These are phyloP conservation scores for Thalassiosira pacifica DNA, from an alignment of 352 stramenopile genomes.

Conservation along the genomic window DNA sequence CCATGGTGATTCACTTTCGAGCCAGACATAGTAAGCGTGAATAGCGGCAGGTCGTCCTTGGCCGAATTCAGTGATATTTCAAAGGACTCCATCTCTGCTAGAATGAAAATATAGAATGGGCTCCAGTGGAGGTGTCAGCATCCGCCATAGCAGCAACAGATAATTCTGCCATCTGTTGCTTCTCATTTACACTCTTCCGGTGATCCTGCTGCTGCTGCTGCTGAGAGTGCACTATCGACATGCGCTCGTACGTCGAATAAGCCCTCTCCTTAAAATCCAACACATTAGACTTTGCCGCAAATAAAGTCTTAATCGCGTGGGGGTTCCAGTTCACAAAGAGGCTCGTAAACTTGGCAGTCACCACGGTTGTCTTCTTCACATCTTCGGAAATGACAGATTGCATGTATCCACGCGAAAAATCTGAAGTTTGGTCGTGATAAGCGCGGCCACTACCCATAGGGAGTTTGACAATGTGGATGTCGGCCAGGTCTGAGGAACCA, in stretches of 20 bases:
- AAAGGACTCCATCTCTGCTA: slow-evolving; percentile 81
- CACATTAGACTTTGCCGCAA: slow-evolving; percentile 61
- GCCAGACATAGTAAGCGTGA: slow-evolving; percentile 80
- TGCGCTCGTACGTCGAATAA: slow-evolving; percentile 68
- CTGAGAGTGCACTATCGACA: slow-evolving; percentile 44
- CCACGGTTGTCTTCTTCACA: slow-evolving; percentile 56
- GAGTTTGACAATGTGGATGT: slow-evolving; percentile 79
- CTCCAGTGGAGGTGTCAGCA: neutral
- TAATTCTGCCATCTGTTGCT: slow-evolving; percentile 5
- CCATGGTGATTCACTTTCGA: slow-evolving; percentile 73
- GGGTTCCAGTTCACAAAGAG: slow-evolving; percentile 88
- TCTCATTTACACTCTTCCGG: slow-evolving; percentile 16
- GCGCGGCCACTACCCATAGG: slow-evolving; percentile 46
- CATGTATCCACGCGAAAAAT: slow-evolving; percentile 70
- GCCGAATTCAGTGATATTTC: slow-evolving; percentile 84
- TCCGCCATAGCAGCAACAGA: slow-evolving; percentile 8
- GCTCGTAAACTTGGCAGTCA: slow-evolving; percentile 84
- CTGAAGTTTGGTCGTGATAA: slow-evolving; percentile 57
- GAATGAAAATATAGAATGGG: slow-evolving; percentile 71
- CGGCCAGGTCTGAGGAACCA: slow-evolving; percentile 80
- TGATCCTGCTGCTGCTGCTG: slow-evolving; percentile 40
- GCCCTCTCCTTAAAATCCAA: slow-evolving; percentile 67
- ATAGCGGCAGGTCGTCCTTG: slow-evolving; percentile 85
- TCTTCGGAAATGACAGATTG: slow-evolving; percentile 38
- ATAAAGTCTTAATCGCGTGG: slow-evolving; percentile 76